Evolutionary conservation across 371 early-diverging fungal genomes (phyloP).

Genomic region (Mortierella sp.): DNA sequence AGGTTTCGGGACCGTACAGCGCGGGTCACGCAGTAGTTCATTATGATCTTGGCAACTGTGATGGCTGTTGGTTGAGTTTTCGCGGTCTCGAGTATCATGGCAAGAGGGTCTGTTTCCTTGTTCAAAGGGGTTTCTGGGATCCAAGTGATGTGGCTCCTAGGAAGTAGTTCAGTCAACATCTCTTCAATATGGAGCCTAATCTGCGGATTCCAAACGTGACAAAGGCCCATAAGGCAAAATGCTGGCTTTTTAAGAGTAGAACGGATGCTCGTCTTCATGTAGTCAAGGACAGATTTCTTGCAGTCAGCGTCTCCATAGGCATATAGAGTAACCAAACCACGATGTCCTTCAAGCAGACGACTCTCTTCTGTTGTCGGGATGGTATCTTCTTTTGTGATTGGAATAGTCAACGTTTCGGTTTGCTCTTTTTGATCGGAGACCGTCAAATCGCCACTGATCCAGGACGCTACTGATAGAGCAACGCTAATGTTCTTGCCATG

Average conservation of each 20-base stretch:
- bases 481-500: constrained; percentile 4
- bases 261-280: constrained; percentile 6
- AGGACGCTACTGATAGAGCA: not conserved
- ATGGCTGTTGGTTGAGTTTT: not conserved
- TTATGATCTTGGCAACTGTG: constrained; percentile 2
- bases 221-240: constrained; percentile 10
- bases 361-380: not conserved
- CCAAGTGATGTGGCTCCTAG: constrained; percentile 14
- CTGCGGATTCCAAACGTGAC: not conserved
- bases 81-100: not conserved
- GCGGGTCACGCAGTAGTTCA: constrained; percentile 21
- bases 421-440: not conserved
- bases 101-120: constrained; percentile 9
- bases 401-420: constrained; percentile 6
- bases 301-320: not conserved
- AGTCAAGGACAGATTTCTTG: constrained; percentile 5
- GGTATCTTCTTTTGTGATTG: constrained; percentile 3
- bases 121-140: constrained; percentile 4
- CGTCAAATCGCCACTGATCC: not conserved
- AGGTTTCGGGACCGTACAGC: constrained; percentile 14
- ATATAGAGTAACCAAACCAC: not conserved
- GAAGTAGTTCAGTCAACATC: constrained; percentile 5
- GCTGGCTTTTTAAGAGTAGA: not conserved
- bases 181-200: not conserved
- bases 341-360: not conserved